Conservation (phyloP, 2,329 filamentous ascomycete species). For the Diaporthe sp. region DNA sequence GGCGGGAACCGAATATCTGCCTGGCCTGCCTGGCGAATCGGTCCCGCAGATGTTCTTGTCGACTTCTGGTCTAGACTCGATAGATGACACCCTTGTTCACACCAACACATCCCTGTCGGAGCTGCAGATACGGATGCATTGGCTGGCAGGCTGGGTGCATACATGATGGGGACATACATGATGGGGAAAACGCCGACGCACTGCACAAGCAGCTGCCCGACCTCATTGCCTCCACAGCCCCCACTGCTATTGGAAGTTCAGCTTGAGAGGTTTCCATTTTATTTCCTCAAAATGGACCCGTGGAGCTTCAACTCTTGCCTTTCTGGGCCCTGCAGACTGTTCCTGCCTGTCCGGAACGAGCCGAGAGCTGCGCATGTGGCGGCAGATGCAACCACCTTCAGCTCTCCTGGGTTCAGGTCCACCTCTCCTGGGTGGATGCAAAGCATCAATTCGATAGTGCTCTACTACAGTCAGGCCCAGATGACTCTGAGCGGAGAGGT, state of each 20-base stretch:
- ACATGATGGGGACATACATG: slow-evolving; percentile 11
- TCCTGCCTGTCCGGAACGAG: slow-evolving; percentile 17
- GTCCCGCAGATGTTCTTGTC: slow-evolving; percentile 19
- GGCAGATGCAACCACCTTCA: not conserved
- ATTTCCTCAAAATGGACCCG: not conserved
- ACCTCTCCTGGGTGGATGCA: not conserved
- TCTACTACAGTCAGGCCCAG: not conserved
- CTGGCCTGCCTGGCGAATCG: slow-evolving; percentile 15
- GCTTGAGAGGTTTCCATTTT: not conserved
- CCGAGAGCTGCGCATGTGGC: slow-evolving; percentile 27
- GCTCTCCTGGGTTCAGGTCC: not conserved
- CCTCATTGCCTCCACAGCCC: slow-evolving; percentile 2
- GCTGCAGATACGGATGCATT: slow-evolving; percentile 36
- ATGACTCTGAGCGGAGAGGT: not conserved
- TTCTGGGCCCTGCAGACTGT: not conserved
- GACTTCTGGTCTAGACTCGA: slow-evolving; percentile 30
- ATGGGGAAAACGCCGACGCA: not conserved
- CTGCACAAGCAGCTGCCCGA: slow-evolving; percentile 14
- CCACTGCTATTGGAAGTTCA: slow-evolving; percentile 13
- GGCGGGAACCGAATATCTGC: not conserved
- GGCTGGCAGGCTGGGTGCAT: slow-evolving; percentile 4
- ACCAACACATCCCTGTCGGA: slow-evolving; percentile 10
- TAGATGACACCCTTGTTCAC: slow-evolving; percentile 20
- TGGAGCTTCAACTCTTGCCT: not conserved
- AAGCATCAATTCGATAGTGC: not conserved